These are phyloP conservation scores for Psilocybe subaeruginosa DNA, from an alignment of 768 basidiomycete species.

Conservation along the genomic window DNA sequence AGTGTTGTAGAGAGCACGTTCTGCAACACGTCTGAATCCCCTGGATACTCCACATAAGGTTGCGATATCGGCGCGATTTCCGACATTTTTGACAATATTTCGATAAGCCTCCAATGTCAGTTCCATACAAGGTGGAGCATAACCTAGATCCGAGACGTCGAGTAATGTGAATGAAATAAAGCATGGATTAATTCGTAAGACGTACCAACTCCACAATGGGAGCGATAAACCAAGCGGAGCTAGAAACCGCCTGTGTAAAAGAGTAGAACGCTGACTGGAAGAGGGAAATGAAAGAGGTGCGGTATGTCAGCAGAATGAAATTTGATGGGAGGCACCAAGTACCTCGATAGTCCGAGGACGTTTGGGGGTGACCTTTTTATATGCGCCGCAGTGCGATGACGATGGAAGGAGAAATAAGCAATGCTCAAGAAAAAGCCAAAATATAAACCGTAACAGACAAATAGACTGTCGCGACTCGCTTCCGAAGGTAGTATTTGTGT, in stretches of 20 bases:
- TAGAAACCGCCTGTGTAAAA: constrained; percentile 18
- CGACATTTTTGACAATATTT: constrained; percentile 56
- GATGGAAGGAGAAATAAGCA: constrained; percentile 25
- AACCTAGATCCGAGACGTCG: constrained; percentile 28
- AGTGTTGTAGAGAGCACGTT: constrained; percentile 63
- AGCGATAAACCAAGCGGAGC: constrained; percentile 20
- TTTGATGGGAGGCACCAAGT: constrained; percentile 4
- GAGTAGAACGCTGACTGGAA: constrained; percentile 1
- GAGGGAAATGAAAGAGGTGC: not conserved
- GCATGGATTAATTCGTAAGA: not conserved
- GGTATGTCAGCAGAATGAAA: not conserved
- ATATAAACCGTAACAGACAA: constrained; percentile 23
- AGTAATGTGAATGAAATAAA: not conserved
- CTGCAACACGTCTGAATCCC: constrained; percentile 54
- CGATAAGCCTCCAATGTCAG: constrained; percentile 61
- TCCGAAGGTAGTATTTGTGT: constrained; percentile 26
- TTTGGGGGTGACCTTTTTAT: constrained; percentile 15
- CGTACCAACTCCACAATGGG: constrained; percentile 32
- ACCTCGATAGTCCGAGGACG: constrained; percentile 6
- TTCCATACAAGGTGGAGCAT: constrained; percentile 56
- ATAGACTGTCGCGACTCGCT: constrained; percentile 30
- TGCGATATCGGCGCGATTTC: constrained; percentile 55
- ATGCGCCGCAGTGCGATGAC: constrained; percentile 15
- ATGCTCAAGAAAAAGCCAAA: constrained; percentile 21
- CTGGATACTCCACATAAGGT: constrained; percentile 61